These are phyloP conservation scores for Cudoniella acicularis DNA, from an alignment of 495 filamentous ascomycete genomes.

Conservation along the genomic window DNA sequence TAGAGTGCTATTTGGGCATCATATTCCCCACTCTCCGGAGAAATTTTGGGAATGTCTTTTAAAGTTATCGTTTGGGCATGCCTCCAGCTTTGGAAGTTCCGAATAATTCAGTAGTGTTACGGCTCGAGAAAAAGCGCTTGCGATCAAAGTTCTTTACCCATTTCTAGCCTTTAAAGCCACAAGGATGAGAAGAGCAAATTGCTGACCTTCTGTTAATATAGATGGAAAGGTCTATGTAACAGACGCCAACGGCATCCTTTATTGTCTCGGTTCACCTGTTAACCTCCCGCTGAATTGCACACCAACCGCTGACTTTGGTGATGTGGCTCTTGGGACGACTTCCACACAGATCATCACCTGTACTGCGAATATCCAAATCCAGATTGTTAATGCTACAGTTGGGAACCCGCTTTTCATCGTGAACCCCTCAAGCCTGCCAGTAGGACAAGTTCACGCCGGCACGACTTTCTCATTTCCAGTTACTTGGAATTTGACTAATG, in stretches of 20 bases:
- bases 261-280: slow-evolving; percentile 31
- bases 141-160: too few relatives aligned
- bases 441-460: slow-evolving; percentile 13
- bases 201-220: background rate
- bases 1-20: too few relatives aligned
- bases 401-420: slow-evolving; percentile 6
- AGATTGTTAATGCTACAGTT: slow-evolving; percentile 27
- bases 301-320: slow-evolving; percentile 38
- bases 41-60: too few relatives aligned
- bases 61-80: too few relatives aligned
- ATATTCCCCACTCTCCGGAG: too few relatives aligned
- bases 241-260: background rate
- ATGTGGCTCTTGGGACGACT: slow-evolving; percentile 29
- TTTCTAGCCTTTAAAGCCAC: background rate
- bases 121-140: too few relatives aligned
- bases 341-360: slow-evolving; percentile 31
- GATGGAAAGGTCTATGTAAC: background rate
- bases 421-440: slow-evolving; percentile 13
- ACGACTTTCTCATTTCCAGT: slow-evolving; percentile 18
- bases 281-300: slow-evolving; percentile 34
- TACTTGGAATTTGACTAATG: slow-evolving; percentile 20
- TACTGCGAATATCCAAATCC: slow-evolving; percentile 33
- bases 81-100: too few relatives aligned
- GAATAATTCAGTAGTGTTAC: too few relatives aligned
- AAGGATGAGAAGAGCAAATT: background rate